Conservation (phyloP, 163 green algal species). For the Scenedesmus sp. region DNA sequence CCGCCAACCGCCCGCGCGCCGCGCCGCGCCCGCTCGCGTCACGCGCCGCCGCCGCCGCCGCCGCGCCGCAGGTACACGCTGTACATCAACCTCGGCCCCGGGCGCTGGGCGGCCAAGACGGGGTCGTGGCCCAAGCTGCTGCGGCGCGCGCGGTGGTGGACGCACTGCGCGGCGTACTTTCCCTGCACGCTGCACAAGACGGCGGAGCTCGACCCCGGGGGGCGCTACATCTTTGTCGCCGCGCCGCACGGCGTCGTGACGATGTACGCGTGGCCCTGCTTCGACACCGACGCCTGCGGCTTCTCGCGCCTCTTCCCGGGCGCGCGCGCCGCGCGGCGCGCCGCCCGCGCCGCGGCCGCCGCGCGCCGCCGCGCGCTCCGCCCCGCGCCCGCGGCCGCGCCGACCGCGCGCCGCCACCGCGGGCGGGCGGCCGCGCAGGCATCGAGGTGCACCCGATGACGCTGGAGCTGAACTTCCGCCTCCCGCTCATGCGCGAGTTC, state of each 20-base stretch:
- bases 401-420: no score
- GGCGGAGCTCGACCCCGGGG: constrained; percentile 54
- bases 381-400: no score
- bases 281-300: constrained; percentile 60
- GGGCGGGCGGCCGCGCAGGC: no score
- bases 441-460: constrained; percentile 53
- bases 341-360: background rate
- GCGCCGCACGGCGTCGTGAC: constrained; percentile 50
- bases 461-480: constrained; percentile 64
- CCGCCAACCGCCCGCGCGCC: background rate
- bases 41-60: no score
- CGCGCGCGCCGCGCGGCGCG: constrained; percentile 11
- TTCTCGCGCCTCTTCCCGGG: constrained; percentile 70
- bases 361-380: no score
- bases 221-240: constrained; percentile 57
- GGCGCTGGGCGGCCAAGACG: constrained; percentile 21
- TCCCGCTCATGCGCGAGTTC: constrained; percentile 66
- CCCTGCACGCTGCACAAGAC: constrained; percentile 55
- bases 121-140: constrained; percentile 37
- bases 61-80: constrained; percentile 23
- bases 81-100: constrained; percentile 44
- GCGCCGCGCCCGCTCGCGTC: no score
- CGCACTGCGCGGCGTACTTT: constrained; percentile 55
- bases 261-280: constrained; percentile 45
- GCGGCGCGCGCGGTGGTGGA: constrained; percentile 43